Evolutionary conservation across 306 rosid genomes (phyloP).

Genomic region (Lablab purpureus): DNA sequence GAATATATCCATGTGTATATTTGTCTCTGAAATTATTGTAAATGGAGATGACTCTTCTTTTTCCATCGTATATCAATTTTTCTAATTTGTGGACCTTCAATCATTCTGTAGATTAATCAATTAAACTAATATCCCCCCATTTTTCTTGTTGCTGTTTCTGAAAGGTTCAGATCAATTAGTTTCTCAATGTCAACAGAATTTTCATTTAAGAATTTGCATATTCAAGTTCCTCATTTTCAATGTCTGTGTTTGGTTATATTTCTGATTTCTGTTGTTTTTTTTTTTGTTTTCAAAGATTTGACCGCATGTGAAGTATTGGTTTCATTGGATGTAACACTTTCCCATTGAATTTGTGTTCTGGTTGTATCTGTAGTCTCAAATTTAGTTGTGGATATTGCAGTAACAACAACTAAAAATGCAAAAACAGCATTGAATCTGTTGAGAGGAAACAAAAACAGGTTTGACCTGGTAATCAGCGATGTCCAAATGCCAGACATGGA

Average conservation of each 20-base stretch:
- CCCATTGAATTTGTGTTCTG: slow-evolving; percentile 28
- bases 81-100: not conserved
- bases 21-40: not conserved
- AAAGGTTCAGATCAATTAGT: not conserved
- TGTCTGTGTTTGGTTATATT: not conserved
- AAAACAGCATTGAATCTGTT: slow-evolving; percentile 70
- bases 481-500: slow-evolving; percentile 99
- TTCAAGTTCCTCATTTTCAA: not conserved
- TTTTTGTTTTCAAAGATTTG: slow-evolving; percentile 15
- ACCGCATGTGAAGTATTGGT: not conserved
- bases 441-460: slow-evolving; percentile 75
- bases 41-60: slow-evolving; percentile 1
- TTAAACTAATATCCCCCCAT: not conserved
- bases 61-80: not conserved
- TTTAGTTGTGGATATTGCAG: slow-evolving; percentile 60
- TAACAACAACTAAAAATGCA: slow-evolving; percentile 77
- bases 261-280: slow-evolving; percentile 10
- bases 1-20: not conserved
- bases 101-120: not conserved
- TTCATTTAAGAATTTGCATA: slow-evolving; percentile 4
- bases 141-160: slow-evolving; percentile 9
- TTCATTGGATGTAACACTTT: not conserved
- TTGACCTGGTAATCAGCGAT: slow-evolving; percentile 92
- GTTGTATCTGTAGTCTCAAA: not conserved
- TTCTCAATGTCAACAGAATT: not conserved